Evolutionary conservation across 2,329 filamentous ascomycete species (phyloP), one percentile per base, ranked within the genome.

Genomic region (Tetracladium maxilliforme): DNA sequence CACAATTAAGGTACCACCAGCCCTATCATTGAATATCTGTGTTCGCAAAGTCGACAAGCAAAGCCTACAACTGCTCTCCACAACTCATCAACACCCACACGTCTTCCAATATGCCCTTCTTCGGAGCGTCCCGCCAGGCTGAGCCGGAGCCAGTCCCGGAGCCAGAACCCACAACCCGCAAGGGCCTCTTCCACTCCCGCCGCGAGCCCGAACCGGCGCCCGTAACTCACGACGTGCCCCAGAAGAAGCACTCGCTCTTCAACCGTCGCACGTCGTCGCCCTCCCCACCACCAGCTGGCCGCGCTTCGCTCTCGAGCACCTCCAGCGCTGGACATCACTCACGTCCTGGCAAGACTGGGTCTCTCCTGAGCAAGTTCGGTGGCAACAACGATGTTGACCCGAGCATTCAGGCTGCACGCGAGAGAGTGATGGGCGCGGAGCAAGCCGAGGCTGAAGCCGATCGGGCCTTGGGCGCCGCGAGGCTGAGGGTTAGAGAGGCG

Each of bases 381-480:
- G 54, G 48, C 35, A 46, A 51, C 31, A 39, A 49, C 23, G 52
- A 61, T 22, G 58, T 72, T 33, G 74, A 80, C 46, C 67, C 70
- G 0, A 64, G 56, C 33, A 77, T 80, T 40, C 39, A 62, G 2
- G 55, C 62, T 13, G 74, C 74, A 0, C 56, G 66, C 4, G 65
- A 78, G 47, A 61, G 65, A 17, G 64, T 80, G 12, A 52, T 70
- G 36, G 48, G 51, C 22, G 75, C 75, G 15, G 74, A 80, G 49
- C 43, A 51, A 0, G 70, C 72, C 1, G 74, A 80, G 49, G 48
- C 54, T 6, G 70, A 78, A 11, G 75, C 74, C 0, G 74, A 79
- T 36, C 56, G 63, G 3, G 75, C 73, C 1, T 47, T 78, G 10
- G 54, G 62, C 7, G 57, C 64, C 7, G 71, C 73, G 0, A 56